Percentiles rank a stretch among this genome's conserved stretches.
These are phyloP conservation scores for Ormosia semicastrata DNA, from an alignment of 306 rosid genomes.

Conservation along the genomic window DNA sequence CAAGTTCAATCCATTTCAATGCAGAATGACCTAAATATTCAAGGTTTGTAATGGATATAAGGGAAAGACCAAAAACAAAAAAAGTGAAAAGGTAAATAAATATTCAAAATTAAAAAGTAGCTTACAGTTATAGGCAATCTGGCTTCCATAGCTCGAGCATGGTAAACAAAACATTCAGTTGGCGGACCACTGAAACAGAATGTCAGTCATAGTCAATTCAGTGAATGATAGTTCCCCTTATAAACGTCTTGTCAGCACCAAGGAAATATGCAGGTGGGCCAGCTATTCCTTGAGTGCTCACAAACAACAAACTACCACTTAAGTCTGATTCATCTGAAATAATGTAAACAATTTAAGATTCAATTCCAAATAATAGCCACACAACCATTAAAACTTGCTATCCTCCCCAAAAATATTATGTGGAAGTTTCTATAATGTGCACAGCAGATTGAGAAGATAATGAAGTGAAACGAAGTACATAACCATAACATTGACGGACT, in stretches of 20 bases:
- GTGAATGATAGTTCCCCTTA: not conserved
- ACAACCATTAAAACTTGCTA: not conserved
- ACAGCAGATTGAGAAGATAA: not conserved
- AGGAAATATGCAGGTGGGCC: constrained; percentile 13
- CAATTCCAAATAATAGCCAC: not conserved
- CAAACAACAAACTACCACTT: constrained; percentile 3
- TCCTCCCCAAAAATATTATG: not conserved
- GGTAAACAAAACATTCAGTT: constrained; percentile 87
- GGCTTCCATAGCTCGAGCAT: constrained; percentile 82
- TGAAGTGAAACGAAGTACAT: not conserved
- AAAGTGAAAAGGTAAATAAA: not conserved
- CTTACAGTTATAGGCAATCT: constrained; percentile 62
- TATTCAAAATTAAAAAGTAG: not conserved
- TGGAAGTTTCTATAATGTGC: constrained; percentile 9
- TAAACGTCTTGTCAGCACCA: constrained; percentile 18
- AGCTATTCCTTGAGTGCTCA: not conserved
- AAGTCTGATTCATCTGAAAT: constrained; percentile 8
- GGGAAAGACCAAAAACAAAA: not conserved
- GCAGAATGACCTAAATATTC: constrained; percentile 7
- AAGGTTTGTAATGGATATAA: not conserved
- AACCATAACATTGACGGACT: not conserved
- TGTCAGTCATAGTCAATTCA: constrained; percentile 33
- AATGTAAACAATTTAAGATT: constrained; percentile 14
- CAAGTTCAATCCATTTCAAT: constrained; percentile 7
- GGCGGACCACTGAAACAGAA: constrained; percentile 87